These are phyloP conservation scores for Cucumis cinereus DNA, from an alignment of 306 rosid genomes.

Conservation along the genomic window DNA sequence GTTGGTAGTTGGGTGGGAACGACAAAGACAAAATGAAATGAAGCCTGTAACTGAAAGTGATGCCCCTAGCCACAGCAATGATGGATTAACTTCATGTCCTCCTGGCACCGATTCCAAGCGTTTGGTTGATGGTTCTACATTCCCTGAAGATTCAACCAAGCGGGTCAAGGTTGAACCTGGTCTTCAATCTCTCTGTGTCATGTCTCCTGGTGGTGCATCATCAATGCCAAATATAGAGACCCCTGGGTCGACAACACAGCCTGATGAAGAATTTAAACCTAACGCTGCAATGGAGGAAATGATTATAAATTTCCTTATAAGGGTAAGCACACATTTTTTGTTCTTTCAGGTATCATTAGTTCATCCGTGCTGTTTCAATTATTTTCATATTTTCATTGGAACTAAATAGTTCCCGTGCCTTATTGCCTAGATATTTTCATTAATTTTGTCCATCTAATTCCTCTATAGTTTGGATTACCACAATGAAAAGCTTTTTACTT, in stretches of 20 bases:
- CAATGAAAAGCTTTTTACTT: not conserved
- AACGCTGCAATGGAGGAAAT: constrained; percentile 99
- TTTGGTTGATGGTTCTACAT: constrained; percentile 68
- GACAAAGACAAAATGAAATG: constrained; percentile 90
- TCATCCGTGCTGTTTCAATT: constrained; percentile 5
- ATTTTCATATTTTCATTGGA: not conserved
- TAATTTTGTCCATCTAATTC: not conserved
- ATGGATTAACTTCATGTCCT: constrained; percentile 55
- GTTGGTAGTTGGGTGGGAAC: constrained; percentile 99
- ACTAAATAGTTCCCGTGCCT: not conserved
- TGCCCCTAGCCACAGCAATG: constrained; percentile 45
- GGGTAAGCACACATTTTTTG: constrained; percentile 48
- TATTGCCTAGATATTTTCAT: too few relatives aligned
- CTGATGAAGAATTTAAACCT: constrained; percentile 98
- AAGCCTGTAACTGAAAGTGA: constrained; percentile 65
- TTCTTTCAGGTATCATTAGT: constrained; percentile 9
- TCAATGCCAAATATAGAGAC: constrained; percentile 87
- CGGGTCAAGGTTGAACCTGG: constrained; percentile 97
- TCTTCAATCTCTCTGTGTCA: constrained; percentile 70
- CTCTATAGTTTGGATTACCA: not conserved
- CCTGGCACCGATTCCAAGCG: constrained; percentile 57
- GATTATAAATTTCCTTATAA: constrained; percentile 90
- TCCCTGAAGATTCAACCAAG: constrained; percentile 81
- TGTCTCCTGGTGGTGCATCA: constrained; percentile 97
- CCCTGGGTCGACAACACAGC: constrained; percentile 86